Percentiles rank a stretch among this genome's conserved stretches.
Conservation (phyloP, 192 early-diverging fungal genomes). For the Coemansia umbellata region DNA sequence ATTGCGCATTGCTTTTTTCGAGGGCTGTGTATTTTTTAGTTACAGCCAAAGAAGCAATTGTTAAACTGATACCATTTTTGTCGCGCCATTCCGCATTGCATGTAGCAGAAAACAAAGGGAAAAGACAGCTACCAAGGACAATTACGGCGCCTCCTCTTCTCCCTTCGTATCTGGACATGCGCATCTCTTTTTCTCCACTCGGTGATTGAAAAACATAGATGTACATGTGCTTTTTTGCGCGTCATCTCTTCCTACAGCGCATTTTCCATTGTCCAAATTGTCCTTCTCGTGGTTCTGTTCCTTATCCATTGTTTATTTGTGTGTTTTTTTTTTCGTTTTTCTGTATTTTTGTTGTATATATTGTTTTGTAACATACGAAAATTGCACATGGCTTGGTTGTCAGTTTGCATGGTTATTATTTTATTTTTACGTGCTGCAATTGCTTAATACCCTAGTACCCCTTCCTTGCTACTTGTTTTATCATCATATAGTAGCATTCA, state of each 20-base stretch:
- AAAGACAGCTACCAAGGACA: neutral
- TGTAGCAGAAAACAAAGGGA: too few species aligned
- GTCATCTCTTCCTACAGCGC: neutral
- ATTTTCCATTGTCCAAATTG: neutral
- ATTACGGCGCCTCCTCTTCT: neutral
- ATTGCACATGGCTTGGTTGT: too few species aligned
- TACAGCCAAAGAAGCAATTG: neutral
- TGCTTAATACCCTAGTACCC: too few species aligned
- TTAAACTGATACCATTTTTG: neutral
- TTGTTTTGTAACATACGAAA: neutral
- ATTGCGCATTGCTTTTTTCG: neutral
- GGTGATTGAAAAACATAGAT: constrained; percentile 18
- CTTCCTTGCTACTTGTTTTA: too few species aligned
- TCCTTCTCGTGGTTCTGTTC: neutral
- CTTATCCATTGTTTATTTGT: neutral
- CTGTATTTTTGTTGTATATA: neutral
- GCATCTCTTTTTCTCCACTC: constrained; percentile 8
- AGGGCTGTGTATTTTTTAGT: neutral
- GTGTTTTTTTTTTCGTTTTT: neutral
- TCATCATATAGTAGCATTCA: neutral
- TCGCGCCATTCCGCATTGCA: neutral
- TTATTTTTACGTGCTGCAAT: too few species aligned
- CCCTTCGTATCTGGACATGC: neutral
- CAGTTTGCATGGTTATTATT: too few species aligned
- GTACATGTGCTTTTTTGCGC: constrained; percentile 1